These are phyloP conservation scores for Sarocladium brachiariae DNA, from an alignment of 2,329 filamentous ascomycete genomes.

Conservation along the genomic window DNA sequence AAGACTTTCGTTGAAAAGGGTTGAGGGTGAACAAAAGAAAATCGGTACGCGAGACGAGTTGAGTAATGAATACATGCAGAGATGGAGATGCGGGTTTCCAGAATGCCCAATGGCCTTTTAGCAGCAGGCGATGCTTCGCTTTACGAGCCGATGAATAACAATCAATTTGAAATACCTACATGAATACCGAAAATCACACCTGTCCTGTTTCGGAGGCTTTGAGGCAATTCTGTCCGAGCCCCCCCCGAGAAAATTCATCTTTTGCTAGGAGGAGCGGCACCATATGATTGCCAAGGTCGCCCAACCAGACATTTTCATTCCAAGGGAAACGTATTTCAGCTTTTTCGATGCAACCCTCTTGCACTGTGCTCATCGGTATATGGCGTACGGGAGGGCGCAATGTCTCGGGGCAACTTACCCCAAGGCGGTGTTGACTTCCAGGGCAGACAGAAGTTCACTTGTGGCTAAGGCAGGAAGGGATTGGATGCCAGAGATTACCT, in stretches of 20 bases:
- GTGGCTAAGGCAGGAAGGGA: not conserved
- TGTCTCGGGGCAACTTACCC: constrained; percentile 4
- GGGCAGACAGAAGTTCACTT: not conserved
- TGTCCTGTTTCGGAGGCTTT: no score
- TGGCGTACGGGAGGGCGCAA: not conserved
- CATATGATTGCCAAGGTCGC: not conserved
- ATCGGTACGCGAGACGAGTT: not conserved
- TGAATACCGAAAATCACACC: no score
- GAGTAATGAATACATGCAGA: not conserved
- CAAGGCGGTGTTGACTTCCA: not conserved
- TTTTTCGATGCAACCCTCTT: no score
- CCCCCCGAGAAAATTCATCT: no score
- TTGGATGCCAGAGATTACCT: not conserved
- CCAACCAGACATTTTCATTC: not conserved
- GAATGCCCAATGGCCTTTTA: not conserved
- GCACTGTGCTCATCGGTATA: no score
- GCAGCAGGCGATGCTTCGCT: not conserved
- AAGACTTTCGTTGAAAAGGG: no score
- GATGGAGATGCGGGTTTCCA: not conserved
- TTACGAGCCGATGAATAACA: not conserved
- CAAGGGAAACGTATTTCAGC: not conserved
- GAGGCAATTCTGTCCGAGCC: no score
- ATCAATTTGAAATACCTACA: no score
- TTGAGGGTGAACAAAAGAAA: not conserved
- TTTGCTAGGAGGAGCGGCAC: not conserved